Percentiles rank a stretch among this genome's conserved stretches.
Evolutionary conservation across 805 yeast species (phyloP).

Genomic region (Limtongia smithiae): DNA sequence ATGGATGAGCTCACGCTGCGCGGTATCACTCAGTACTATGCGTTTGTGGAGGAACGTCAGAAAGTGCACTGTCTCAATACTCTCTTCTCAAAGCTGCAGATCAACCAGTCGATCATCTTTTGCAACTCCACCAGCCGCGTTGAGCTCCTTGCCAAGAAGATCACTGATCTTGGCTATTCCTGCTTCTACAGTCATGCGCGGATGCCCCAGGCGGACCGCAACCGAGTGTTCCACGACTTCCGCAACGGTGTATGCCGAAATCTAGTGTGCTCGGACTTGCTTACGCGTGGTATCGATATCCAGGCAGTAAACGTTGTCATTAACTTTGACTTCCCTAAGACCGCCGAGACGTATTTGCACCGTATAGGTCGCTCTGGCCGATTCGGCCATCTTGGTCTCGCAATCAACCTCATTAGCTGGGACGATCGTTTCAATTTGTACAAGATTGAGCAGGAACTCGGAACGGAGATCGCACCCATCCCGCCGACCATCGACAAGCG

Average conservation of each 20-base stretch:
- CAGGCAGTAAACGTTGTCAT: constrained; percentile 98
- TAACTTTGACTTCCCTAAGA: constrained; percentile 97
- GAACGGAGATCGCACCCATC: constrained; percentile 95
- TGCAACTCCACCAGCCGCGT: constrained; percentile 97
- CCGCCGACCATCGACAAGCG: constrained; percentile 89
- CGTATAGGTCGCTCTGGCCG: constrained; percentile 99
- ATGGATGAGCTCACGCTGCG: constrained; percentile 96
- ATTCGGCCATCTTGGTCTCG: constrained; percentile 97
- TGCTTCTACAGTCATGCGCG: constrained; percentile 96
- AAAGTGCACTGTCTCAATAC: constrained; percentile 95
- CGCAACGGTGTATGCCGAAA: constrained; percentile 98
- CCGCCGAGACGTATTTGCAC: constrained; percentile 95
- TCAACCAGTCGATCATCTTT: constrained; percentile 94
- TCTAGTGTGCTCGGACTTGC: constrained; percentile 90
- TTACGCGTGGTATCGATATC: constrained; percentile 97
- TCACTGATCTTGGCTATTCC: constrained; percentile 93
- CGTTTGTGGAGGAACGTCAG: constrained; percentile 96
- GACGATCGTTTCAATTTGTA: constrained; percentile 89
- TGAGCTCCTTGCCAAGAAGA: constrained; percentile 90
- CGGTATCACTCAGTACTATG: constrained; percentile 96
- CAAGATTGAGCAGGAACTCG: constrained; percentile 94
- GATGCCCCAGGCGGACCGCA: constrained; percentile 96
- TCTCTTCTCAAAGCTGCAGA: constrained; percentile 85
- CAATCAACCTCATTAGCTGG: constrained; percentile 95
- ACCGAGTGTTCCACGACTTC: constrained; percentile 96